Evolutionary conservation across 1,139 yeast genomes (phyloP).

Genomic region (Yamadazyma triangularis): DNA sequence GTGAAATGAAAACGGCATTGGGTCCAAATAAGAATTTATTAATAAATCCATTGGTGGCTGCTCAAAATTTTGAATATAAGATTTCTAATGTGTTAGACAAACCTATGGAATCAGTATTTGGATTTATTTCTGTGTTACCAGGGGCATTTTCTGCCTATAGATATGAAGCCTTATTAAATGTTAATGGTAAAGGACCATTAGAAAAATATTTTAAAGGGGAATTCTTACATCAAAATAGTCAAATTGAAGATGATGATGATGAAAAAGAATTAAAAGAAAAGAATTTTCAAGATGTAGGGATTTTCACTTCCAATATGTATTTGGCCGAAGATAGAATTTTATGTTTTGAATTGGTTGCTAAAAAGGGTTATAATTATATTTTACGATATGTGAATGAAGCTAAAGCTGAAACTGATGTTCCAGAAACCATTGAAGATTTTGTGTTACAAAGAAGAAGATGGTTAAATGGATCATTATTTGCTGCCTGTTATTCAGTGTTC

Average conservation of each 20-base stretch:
- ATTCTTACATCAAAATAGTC: slow-evolving; percentile 52
- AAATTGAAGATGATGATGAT: slow-evolving; percentile 32
- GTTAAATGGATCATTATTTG: slow-evolving; percentile 83
- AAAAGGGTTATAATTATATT: slow-evolving; percentile 54
- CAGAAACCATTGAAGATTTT: slow-evolving; percentile 66
- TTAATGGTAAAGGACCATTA: slow-evolving; percentile 64
- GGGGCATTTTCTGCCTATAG: slow-evolving; percentile 88
- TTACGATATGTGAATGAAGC: slow-evolving; percentile 73
- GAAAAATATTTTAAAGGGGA: slow-evolving; percentile 81
- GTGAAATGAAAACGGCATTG: slow-evolving; percentile 69
- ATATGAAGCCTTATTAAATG: slow-evolving; percentile 64
- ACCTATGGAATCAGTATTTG: slow-evolving; percentile 80
- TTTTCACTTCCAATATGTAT: slow-evolving; percentile 80
- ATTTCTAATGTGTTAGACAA: slow-evolving; percentile 79
- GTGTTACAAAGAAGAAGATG: slow-evolving; percentile 78
- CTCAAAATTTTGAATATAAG: slow-evolving; percentile 81
- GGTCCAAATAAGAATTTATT: slow-evolving; percentile 55
- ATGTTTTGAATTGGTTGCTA: slow-evolving; percentile 81
- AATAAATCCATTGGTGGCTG: slow-evolving; percentile 73
- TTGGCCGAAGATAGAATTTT: slow-evolving; percentile 81
- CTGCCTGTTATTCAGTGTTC: slow-evolving; percentile 70
- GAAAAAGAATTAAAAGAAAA: slow-evolving; percentile 39
- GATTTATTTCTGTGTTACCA: slow-evolving; percentile 76
- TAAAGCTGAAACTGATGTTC: slow-evolving; percentile 81
- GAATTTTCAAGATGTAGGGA: slow-evolving; percentile 50